phyloP scores from a whole-genome alignment of 495 filamentous ascomycete species.

The Xylaria scruposa region DNA sequence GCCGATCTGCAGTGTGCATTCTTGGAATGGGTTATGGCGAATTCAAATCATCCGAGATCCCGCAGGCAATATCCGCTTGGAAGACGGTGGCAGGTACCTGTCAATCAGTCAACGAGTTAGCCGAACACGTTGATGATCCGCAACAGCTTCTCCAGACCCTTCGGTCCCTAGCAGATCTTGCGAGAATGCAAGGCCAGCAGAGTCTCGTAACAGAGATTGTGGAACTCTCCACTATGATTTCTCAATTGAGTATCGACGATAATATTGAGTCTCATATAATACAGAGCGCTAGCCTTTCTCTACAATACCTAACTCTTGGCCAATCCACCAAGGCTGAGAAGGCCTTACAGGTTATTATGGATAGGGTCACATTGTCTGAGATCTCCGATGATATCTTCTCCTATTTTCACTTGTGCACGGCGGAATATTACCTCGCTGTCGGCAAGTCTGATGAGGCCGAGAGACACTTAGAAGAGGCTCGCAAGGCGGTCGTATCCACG shows the following conservation, averaged over 20 bases:
- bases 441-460: conserved; percentile 67
- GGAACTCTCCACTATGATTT: conserved; percentile 57
- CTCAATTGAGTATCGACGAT: conserved; percentile 60
- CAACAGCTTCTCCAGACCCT: conserved; percentile 67
- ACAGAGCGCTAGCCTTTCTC: conserved; percentile 65
- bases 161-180: conserved; percentile 74
- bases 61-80: conserved; percentile 58
- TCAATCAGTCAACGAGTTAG: conserved; percentile 56
- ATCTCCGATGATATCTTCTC: conserved; percentile 48
- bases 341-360: conserved; percentile 64
- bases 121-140: conserved; percentile 66
- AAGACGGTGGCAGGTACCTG: conserved; percentile 56
- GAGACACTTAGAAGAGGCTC: conserved; percentile 47
- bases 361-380: conserved; percentile 34
- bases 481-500: conserved; percentile 31
- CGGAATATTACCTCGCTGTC: conserved; percentile 74
- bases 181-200: conserved; percentile 72
- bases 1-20: conserved; percentile 59
- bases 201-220: conserved; percentile 52
- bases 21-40: conserved; percentile 60
- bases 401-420: conserved; percentile 70
- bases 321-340: conserved; percentile 76
- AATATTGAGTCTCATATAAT: conserved; percentile 63
- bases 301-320: conserved; percentile 79
- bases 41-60: conserved; percentile 56